phyloP scores from a whole-genome alignment of 805 yeast species.

The Komagataella kurtzmanii region DNA sequence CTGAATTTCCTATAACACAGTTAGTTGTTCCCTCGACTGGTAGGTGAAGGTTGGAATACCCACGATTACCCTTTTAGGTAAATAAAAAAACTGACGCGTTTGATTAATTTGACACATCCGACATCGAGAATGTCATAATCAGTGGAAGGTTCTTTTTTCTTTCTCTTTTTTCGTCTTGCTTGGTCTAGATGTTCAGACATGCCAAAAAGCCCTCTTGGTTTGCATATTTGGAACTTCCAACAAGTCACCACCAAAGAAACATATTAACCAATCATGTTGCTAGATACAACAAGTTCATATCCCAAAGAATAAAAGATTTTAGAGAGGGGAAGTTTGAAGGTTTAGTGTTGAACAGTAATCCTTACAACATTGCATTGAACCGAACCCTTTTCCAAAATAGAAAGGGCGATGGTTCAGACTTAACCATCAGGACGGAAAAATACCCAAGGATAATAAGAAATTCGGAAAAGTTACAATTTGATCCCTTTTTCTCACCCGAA shows the following conservation, averaged over 20 bases:
- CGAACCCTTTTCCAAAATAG: not conserved
- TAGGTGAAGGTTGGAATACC: not conserved
- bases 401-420: not conserved
- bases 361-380: not conserved
- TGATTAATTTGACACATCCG: not conserved
- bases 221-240: not conserved
- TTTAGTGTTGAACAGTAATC: not conserved
- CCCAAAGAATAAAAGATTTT: not conserved
- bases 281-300: not conserved
- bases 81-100: not conserved
- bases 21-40: not conserved
- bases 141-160: not conserved
- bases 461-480: not conserved
- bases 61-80: not conserved
- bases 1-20: not conserved
- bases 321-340: not conserved
- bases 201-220: not conserved
- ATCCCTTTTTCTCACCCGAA: not conserved
- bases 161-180: not conserved
- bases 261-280: not conserved
- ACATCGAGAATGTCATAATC: not conserved
- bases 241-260: not conserved
- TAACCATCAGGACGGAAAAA: not conserved
- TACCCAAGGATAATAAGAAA: not conserved
- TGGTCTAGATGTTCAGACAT: not conserved